Evolutionary conservation across 2,329 filamentous ascomycete species (phyloP).

Genomic region (Alternaria sp.): DNA sequence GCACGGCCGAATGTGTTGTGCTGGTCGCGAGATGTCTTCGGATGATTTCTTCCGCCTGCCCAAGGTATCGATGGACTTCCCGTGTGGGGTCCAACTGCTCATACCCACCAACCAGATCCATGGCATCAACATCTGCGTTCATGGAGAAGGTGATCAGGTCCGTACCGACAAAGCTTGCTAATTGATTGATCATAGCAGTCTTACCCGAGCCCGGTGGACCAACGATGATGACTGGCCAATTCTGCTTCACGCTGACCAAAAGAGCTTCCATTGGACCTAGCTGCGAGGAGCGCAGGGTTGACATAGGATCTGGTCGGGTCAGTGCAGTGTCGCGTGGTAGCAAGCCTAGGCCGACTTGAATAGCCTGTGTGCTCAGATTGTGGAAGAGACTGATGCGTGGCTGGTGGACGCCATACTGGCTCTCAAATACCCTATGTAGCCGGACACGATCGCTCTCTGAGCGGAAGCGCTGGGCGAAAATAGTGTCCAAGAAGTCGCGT

Average conservation of each 20-base stretch:
- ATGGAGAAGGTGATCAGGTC: slow-evolving; percentile 83
- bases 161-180: slow-evolving; percentile 82
- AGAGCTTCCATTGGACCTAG: slow-evolving; percentile 83
- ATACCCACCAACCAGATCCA: slow-evolving; percentile 96
- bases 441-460: slow-evolving; percentile 71
- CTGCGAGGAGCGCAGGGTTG: slow-evolving; percentile 54
- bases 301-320: slow-evolving; percentile 37
- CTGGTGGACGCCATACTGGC: slow-evolving; percentile 65
- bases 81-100: slow-evolving; percentile 89
- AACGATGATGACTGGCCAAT: slow-evolving; percentile 88
- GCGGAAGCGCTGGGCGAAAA: slow-evolving; percentile 90
- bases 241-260: slow-evolving; percentile 84
- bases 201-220: slow-evolving; percentile 89
- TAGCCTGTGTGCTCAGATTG: slow-evolving; percentile 69
- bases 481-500: slow-evolving; percentile 79
- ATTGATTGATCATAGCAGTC: slow-evolving; percentile 77
- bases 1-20: slow-evolving; percentile 13
- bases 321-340: slow-evolving; percentile 66
- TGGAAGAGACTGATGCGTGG: slow-evolving; percentile 66
- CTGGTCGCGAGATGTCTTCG: slow-evolving; percentile 47
- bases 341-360: slow-evolving; percentile 83
- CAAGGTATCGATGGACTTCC: slow-evolving; percentile 70
- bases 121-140: slow-evolving; percentile 95
- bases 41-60: slow-evolving; percentile 63
- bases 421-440: slow-evolving; percentile 71